A percentile compares a stretch with the other conserved stretches of the same genome.
Conservation (phyloP, 2,329 filamentous ascomycete genomes). For the Diaporthe ampelina region DNA sequence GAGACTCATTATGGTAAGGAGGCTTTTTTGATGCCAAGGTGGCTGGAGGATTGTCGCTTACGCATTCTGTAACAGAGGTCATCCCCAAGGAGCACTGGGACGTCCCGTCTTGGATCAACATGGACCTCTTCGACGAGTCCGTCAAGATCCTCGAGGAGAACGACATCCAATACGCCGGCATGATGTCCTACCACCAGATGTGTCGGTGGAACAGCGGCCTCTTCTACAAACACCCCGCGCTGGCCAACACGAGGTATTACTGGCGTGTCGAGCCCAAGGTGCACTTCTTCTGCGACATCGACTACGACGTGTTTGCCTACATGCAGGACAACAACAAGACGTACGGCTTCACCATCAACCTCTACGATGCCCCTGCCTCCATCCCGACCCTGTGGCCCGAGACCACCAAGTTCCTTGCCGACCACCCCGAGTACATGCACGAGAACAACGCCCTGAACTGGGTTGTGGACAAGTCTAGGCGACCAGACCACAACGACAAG, state of each 20-base stretch:
- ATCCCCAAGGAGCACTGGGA: slow-evolving; percentile 98
- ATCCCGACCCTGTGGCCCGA: slow-evolving; percentile 96
- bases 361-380: slow-evolving; percentile 91
- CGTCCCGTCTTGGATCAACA: slow-evolving; percentile 91
- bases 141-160: slow-evolving; percentile 85
- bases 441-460: slow-evolving; percentile 89
- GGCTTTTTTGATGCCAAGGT: not conserved
- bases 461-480: slow-evolving; percentile 82
- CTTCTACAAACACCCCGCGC: slow-evolving; percentile 96
- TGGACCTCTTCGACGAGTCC: slow-evolving; percentile 87
- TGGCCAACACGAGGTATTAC: slow-evolving; percentile 88
- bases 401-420: slow-evolving; percentile 88
- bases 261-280: slow-evolving; percentile 99
- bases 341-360: slow-evolving; percentile 97
- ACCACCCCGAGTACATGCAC: slow-evolving; percentile 85
- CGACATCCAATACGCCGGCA: slow-evolving; percentile 89
- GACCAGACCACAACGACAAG: slow-evolving; percentile 83
- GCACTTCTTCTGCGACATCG: slow-evolving; percentile 98
- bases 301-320: slow-evolving; percentile 98
- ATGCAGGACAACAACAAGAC: slow-evolving; percentile 99
- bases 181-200: slow-evolving; percentile 97
- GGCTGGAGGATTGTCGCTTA: slow-evolving; percentile 31
- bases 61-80: slow-evolving; percentile 67
- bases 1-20: slow-evolving; percentile 83
- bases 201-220: slow-evolving; percentile 98